phyloP scores from a whole-genome alignment of 805 yeast species.

The Metschnikowia chrysomelidarum region DNA sequence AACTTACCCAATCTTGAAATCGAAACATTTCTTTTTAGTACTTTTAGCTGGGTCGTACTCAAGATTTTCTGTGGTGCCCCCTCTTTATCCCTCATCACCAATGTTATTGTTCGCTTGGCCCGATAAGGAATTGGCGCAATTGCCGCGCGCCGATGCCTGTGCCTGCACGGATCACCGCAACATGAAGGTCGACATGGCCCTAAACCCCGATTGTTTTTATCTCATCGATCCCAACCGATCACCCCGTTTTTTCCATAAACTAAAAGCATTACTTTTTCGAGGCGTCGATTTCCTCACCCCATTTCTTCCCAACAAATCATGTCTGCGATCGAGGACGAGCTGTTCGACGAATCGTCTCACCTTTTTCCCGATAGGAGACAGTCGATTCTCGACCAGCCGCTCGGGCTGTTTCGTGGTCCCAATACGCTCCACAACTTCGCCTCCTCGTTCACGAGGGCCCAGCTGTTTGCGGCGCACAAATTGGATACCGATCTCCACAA shows the following conservation, averaged over 20 bases:
- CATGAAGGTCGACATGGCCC: too few species aligned
- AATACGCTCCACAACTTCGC: conserved; percentile 79
- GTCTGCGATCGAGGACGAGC: conserved; percentile 16
- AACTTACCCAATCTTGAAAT: too few species aligned
- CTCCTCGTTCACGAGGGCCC: conserved; percentile 75
- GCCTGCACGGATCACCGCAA: too few species aligned
- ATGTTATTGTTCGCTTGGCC: too few species aligned
- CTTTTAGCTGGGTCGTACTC: too few species aligned
- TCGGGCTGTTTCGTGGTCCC: conserved; percentile 60
- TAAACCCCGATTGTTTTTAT: too few species aligned
- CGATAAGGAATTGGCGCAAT: too few species aligned
- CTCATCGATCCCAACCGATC: background rate
- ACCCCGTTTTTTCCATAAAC: background rate
- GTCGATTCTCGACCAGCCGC: conserved; percentile 30
- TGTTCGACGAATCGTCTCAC: conserved; percentile 13
- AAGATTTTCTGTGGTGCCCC: too few species aligned
- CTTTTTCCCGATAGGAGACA: conserved; percentile 13
- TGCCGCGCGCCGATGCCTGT: too few species aligned
- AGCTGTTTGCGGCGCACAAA: conserved; percentile 46
- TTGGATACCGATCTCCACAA: conserved; percentile 55
- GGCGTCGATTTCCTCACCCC: background rate
- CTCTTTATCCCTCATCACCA: too few species aligned
- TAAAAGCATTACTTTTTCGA: background rate
- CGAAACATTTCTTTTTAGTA: too few species aligned
- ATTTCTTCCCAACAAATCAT: conserved; percentile 2